Evolutionary conservation across 352 stramenopile genomes (phyloP), one percentile per base, ranked within the genome.

Genomic region (Phytophthora sojae): DNA sequence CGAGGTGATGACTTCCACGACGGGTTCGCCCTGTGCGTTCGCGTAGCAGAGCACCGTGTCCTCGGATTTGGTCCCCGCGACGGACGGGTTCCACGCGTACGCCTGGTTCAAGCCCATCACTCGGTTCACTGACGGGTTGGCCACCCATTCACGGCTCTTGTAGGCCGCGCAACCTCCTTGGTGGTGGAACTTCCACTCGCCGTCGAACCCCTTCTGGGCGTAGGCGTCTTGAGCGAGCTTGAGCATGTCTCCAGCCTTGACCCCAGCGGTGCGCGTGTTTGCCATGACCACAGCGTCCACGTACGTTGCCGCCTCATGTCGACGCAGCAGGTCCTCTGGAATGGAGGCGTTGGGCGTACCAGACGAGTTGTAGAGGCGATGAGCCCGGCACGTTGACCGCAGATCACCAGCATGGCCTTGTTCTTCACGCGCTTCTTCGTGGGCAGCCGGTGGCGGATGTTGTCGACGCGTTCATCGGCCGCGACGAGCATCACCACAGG

Each of bases 401-500:
- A 94, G 51, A 94, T 83, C 61, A 92, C 86, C 30, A 94, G 73
- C 86, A 94, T 91, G 21, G 73, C 82, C 67, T 94, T 94, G 68
- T 90, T 79, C 61, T 88, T 88, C 7, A 90, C 75, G 29, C 75
- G 75, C 59, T 94, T 94, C 21, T 79, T 84, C 1, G 86, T 94
- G 25, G 86, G 86, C 30, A 94, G 67, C 21, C 84, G 84, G 63
- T 94, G 86, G 35, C 86, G 84, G 42, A 89, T 91, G 44, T 64
- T 73, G 59, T 94, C 86, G 14, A 85, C 61, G 11, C 86, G 86
- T 58, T 94, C 86, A 52, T 94, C 86, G 6, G 81, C 82, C 1
- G 86, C 86, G 23, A 91, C 77, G 23, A 94, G 65, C 61, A 86
- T 64, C 32, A 93, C 83, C 0, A 91, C 68, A 0, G 83, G 82